Evolutionary conservation across 2,329 filamentous ascomycete species (phyloP).

Genomic region (Diaporthe ilicicola): DNA sequence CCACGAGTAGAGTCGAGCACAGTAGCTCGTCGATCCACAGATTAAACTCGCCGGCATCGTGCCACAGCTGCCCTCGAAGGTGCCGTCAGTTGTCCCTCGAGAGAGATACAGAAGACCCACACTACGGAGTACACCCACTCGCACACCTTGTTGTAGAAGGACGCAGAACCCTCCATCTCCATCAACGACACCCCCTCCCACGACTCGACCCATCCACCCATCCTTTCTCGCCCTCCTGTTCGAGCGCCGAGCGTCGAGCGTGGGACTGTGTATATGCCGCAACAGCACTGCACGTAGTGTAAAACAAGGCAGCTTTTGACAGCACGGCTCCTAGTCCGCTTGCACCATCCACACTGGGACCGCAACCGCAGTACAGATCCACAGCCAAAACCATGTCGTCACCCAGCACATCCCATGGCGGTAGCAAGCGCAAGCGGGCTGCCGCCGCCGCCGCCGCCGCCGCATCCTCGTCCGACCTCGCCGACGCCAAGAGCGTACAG

Average conservation of each 20-base stretch:
- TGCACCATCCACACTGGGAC: background rate
- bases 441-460: conserved; percentile 63
- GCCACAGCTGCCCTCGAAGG: conserved; percentile 1
- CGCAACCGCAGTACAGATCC: conserved; percentile 19
- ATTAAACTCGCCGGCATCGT: background rate
- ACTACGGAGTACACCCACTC: conserved; percentile 13
- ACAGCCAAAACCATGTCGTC: conserved; percentile 63
- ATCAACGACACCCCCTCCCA: conserved; percentile 15
- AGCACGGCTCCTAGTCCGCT: conserved; percentile 15
- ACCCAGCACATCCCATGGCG: conserved; percentile 58
- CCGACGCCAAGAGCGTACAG: conserved; percentile 45
- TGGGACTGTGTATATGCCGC: background rate
- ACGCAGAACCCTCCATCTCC: conserved; percentile 28
- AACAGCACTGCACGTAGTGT: background rate
- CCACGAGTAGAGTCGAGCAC: background rate
- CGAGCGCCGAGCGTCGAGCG: conserved; percentile 1
- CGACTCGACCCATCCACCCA: conserved; percentile 12
- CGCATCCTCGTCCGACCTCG: conserved; percentile 49
- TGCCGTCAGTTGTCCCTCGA: background rate
- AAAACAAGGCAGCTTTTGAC: background rate
- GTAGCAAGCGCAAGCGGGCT: conserved; percentile 82
- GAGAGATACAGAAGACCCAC: background rate
- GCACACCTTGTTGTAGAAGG: conserved; percentile 21
- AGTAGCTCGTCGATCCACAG: background rate
- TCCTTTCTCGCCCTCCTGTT: background rate